Conservation (phyloP, 2,329 filamentous ascomycete genomes). For the Tolypocladium pustulatum region DNA sequence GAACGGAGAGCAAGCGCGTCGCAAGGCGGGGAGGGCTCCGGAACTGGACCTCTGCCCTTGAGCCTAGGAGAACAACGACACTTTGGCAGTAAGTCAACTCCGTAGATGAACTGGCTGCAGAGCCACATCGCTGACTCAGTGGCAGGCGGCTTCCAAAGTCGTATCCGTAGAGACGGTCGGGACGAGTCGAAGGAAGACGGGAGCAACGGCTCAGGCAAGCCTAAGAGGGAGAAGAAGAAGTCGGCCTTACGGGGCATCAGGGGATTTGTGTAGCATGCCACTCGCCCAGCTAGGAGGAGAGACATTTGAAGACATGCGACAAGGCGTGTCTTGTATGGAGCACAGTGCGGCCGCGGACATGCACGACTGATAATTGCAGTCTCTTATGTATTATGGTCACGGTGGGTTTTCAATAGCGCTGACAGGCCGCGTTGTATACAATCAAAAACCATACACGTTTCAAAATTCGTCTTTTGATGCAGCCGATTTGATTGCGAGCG, state of each 20-base stretch:
- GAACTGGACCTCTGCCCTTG: constrained; percentile 15
- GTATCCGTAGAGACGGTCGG: constrained; percentile 36
- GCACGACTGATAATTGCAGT: not conserved
- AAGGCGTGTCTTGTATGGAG: not conserved
- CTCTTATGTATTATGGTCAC: too few species aligned
- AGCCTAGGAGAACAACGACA: constrained; percentile 29
- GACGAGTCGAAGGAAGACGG: constrained; percentile 33
- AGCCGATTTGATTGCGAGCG: too few species aligned
- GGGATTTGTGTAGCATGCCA: constrained; percentile 20
- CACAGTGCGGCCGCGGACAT: not conserved
- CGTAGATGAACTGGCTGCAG: constrained; percentile 4
- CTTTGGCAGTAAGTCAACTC: constrained; percentile 31
- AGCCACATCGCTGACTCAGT: constrained; percentile 11
- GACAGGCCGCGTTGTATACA: too few species aligned
- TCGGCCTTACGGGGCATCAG: constrained; percentile 30
- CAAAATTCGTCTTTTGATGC: too few species aligned
- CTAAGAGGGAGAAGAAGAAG: constrained; percentile 26
- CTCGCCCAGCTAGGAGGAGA: not conserved
- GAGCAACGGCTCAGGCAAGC: constrained; percentile 15
- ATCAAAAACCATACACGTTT: too few species aligned
- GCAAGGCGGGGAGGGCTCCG: constrained; percentile 17
- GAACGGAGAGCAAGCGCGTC: constrained; percentile 23
- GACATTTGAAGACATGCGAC: not conserved
- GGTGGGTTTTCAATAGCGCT: too few species aligned
- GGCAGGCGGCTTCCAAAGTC: constrained; percentile 36